Conservation (phyloP, 257 asterid species). For the Solanum paucissectum region DNA sequence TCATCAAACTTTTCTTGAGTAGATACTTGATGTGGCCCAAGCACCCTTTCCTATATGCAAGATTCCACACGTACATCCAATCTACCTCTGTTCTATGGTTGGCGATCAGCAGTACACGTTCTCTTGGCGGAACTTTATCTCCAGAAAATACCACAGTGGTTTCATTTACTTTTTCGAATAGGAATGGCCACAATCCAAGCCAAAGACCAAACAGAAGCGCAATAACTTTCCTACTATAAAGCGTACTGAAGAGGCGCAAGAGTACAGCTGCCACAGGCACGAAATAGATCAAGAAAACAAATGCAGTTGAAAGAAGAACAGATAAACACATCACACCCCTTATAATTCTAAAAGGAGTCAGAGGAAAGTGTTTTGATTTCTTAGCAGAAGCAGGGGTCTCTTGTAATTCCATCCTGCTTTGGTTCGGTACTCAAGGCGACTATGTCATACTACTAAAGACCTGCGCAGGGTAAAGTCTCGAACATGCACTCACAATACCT, state of each 20-base stretch:
- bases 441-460: background rate
- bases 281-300: slow-evolving; percentile 42
- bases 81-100: slow-evolving; percentile 89
- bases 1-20: slow-evolving; percentile 83
- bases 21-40: slow-evolving; percentile 61
- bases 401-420: background rate
- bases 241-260: slow-evolving; percentile 46
- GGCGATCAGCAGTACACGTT: slow-evolving; percentile 60
- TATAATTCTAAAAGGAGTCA: slow-evolving; percentile 40
- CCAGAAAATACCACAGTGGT: slow-evolving; percentile 74
- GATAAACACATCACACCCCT: slow-evolving; percentile 51
- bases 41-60: slow-evolving; percentile 62
- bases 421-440: background rate
- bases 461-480: background rate
- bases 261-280: slow-evolving; percentile 54
- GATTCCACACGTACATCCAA: slow-evolving; percentile 95
- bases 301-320: slow-evolving; percentile 49
- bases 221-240: slow-evolving; percentile 45
- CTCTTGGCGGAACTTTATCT: slow-evolving; percentile 44
- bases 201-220: slow-evolving; percentile 68
- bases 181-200: slow-evolving; percentile 86
- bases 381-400: background rate
- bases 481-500: background rate
- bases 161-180: slow-evolving; percentile 59
- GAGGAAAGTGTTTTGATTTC: slow-evolving; percentile 41